Evolutionary conservation across 2,329 filamentous ascomycete species (phyloP), one percentile per base, ranked within the genome.

Genomic region (Cladosporium austrohemisphaericum): DNA sequence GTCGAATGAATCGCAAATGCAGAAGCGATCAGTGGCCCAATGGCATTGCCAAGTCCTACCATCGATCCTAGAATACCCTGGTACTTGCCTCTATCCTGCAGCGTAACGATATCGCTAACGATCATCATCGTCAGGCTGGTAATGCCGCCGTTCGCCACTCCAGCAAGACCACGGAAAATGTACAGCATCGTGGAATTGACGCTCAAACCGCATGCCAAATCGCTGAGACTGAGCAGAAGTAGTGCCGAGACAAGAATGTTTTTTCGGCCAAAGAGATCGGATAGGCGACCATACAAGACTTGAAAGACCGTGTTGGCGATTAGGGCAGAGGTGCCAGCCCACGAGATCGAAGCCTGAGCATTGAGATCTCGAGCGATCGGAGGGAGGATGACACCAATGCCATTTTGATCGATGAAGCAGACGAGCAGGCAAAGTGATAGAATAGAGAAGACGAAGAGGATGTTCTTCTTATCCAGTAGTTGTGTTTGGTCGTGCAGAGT

Each of bases 251-350:
- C 60, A 44, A 79, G 77, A 5, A 84, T 71, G 6, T 74, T 70
- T 60, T 84, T 84, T 14, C 81, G 73, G 13, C 63, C 63, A 38
- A 65, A 65, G 3, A 66, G 56, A 38, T 66, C 63, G 16, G 52
- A 57, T 14, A 66, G 51, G 10, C 63, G 73, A 16, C 81, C 81
- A 60, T 84, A 84, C 0, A 85, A 71, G 52, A 84, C 79, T 55
- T 82, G 81, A 55, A 84, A 85, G 26, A 78, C 76, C 0, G 82
- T 84, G 51, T 77, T 79, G 23, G 76, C 76, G 37, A 81, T 75
- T 36, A 81, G 62, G 3, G 72, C 71, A 7, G 75, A 73, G 0
- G 76, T 78, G 5, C 75, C 76, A 1, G 75, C 75, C 77, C 77
- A 80, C 1, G 75, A 71, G 38, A 83, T 82, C 2, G 76, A 76